phyloP scores from a whole-genome alignment of 2,329 filamentous ascomycete genomes.

The Colletotrichum eremochloae region DNA sequence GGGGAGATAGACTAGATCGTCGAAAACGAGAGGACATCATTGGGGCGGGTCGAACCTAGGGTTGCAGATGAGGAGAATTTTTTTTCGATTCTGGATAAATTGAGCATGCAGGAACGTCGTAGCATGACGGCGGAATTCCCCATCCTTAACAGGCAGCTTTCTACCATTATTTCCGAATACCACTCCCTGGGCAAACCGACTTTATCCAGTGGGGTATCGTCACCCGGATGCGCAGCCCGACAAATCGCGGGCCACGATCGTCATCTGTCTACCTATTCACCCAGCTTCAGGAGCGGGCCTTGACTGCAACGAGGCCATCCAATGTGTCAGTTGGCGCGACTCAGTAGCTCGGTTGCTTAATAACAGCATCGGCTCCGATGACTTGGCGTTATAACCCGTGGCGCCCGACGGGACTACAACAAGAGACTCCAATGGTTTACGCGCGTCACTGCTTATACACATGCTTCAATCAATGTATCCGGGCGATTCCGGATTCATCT shows the following conservation, averaged over 20 bases:
- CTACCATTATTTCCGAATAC: background rate
- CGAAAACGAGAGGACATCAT: background rate
- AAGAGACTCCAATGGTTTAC: background rate
- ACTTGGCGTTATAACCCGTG: background rate
- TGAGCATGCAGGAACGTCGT: background rate
- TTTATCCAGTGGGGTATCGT: background rate
- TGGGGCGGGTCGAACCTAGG: background rate
- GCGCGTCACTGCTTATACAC: background rate
- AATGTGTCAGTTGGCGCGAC: background rate
- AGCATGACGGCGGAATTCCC: background rate
- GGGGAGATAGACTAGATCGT: background rate
- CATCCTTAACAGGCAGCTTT: background rate
- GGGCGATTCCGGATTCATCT: background rate
- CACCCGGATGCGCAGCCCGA: background rate
- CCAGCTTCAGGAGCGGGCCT: background rate
- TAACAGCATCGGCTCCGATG: background rate
- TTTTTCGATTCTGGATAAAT: background rate
- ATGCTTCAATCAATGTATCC: background rate
- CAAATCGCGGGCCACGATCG: background rate
- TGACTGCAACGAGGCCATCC: background rate
- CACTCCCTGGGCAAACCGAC: background rate
- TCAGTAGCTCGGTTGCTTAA: background rate
- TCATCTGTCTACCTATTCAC: no score
- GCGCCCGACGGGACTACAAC: background rate
- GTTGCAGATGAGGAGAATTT: background rate